Conservation (phyloP, 371 early-diverging fungal genomes). For the Syncephalastrum racemosum region DNA sequence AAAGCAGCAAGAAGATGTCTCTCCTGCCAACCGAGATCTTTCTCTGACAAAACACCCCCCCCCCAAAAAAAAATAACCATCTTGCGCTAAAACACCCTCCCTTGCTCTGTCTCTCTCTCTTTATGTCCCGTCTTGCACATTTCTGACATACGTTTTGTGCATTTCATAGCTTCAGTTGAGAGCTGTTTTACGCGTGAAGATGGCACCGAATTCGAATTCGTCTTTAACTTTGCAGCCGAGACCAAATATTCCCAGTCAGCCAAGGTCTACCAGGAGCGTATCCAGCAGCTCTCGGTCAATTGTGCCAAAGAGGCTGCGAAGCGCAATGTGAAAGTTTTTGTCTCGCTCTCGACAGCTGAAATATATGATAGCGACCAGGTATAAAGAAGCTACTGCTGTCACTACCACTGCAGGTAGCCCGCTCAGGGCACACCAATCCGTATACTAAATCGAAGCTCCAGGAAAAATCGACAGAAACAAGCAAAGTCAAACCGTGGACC, state of each 20-base stretch:
- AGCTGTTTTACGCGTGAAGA: slow-evolving; percentile 72
- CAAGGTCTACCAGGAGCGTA: slow-evolving; percentile 84
- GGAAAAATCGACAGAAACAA: slow-evolving; percentile 71
- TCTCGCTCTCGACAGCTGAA: slow-evolving; percentile 86
- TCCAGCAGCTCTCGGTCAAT: slow-evolving; percentile 68
- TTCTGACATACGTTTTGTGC: neutral
- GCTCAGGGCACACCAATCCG: too few relatives aligned
- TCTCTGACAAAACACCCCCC: too few relatives aligned
- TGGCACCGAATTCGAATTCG: slow-evolving; percentile 76
- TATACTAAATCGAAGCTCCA: slow-evolving; percentile 19
- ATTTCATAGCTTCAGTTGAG: slow-evolving; percentile 60
- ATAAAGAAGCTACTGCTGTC: slow-evolving; percentile 1
- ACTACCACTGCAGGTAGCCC: too few relatives aligned
- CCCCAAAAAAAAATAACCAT: neutral
- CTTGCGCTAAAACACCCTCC: neutral
- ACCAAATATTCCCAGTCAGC: slow-evolving; percentile 87
- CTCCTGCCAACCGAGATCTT: neutral
- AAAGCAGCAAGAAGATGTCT: neutral
- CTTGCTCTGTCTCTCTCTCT: too few relatives aligned
- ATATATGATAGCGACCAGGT: slow-evolving; percentile 83
- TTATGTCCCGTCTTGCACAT: neutral
- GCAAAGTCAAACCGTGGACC: slow-evolving; percentile 86
- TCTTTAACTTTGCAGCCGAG: slow-evolving; percentile 90
- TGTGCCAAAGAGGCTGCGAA: slow-evolving; percentile 85
- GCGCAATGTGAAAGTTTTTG: slow-evolving; percentile 69